These are phyloP conservation scores for Blastocystis sp. DNA, from an alignment of 352 stramenopile species.

Conservation along the genomic window DNA sequence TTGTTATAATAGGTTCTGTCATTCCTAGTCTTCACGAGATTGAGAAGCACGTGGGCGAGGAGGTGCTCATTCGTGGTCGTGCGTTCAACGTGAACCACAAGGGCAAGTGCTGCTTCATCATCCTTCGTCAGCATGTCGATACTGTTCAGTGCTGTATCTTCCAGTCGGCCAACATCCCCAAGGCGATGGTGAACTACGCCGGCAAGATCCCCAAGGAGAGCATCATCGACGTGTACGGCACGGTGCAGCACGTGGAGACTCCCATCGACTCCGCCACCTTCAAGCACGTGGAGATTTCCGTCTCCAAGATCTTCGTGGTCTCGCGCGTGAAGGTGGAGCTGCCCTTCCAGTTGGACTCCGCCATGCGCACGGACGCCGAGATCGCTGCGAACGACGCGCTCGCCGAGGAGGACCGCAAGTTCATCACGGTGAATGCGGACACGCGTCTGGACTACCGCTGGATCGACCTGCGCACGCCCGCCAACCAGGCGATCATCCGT, in stretches of 20 bases:
- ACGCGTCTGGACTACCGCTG: slow-evolving; percentile 86
- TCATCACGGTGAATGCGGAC: slow-evolving; percentile 75
- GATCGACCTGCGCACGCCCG: slow-evolving; percentile 90
- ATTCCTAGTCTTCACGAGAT: slow-evolving; percentile 64
- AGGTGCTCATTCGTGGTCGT: slow-evolving; percentile 83
- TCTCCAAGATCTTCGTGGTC: slow-evolving; percentile 84
- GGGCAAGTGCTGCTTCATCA: slow-evolving; percentile 86
- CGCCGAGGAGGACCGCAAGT: slow-evolving; percentile 66
- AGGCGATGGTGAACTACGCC: slow-evolving; percentile 92
- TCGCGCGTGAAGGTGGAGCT: slow-evolving; percentile 80
- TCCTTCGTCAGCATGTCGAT: slow-evolving; percentile 83
- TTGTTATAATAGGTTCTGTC: background rate
- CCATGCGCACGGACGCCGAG: slow-evolving; percentile 73
- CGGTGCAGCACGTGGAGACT: slow-evolving; percentile 72
- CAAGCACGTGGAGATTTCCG: slow-evolving; percentile 81
- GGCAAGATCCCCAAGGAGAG: slow-evolving; percentile 82
- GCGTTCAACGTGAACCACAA: slow-evolving; percentile 81
- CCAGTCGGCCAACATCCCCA: slow-evolving; percentile 74
- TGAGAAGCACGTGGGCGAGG: slow-evolving; percentile 71
- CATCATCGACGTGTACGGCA: slow-evolving; percentile 86
- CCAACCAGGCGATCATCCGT: slow-evolving; percentile 73
- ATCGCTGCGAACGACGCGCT: slow-evolving; percentile 72
- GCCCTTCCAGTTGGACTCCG: slow-evolving; percentile 85
- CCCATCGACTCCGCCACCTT: slow-evolving; percentile 83
- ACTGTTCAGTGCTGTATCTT: slow-evolving; percentile 81